Conservation (phyloP, 1,284 basidiomycete genomes). For the Grifola frondosa region DNA sequence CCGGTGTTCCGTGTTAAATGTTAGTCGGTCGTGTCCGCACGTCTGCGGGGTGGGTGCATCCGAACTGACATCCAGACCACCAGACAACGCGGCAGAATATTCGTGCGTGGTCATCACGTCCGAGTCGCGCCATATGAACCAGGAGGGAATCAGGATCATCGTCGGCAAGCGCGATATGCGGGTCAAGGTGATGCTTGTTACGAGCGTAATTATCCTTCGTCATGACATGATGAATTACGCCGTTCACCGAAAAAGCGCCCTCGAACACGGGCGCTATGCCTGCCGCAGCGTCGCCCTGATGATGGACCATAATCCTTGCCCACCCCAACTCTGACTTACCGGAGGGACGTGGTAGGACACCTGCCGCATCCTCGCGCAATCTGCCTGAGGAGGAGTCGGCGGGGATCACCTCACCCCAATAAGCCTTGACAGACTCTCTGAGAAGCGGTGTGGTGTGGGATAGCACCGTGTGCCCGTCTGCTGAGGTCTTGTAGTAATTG, state of each 20-base stretch:
- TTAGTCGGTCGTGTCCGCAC: constrained; percentile 71
- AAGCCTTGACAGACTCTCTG: constrained; percentile 57
- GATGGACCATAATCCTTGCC: constrained; percentile 71
- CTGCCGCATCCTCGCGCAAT: constrained; percentile 59
- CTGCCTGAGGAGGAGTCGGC: constrained; percentile 47
- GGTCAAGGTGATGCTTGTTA: constrained; percentile 58
- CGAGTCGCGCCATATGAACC: constrained; percentile 72
- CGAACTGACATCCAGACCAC: constrained; percentile 20
- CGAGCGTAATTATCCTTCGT: constrained; percentile 72
- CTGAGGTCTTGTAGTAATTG: constrained; percentile 50
- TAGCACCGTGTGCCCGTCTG: constrained; percentile 47
- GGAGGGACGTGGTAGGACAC: constrained; percentile 44
- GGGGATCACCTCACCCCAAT: constrained; percentile 68
- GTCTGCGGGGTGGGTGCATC: constrained; percentile 31
- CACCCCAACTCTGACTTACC: constrained; percentile 54
- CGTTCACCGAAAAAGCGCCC: constrained; percentile 72
- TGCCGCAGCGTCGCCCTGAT: constrained; percentile 53
- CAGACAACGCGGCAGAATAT: constrained; percentile 34
- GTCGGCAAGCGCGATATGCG: constrained; percentile 40
- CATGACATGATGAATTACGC: constrained; percentile 73
- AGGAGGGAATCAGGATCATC: constrained; percentile 49
- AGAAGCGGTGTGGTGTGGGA: constrained; percentile 52
- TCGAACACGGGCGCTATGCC: constrained; percentile 64
- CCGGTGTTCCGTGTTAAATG: constrained; percentile 62
- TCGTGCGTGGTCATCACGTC: constrained; percentile 59